Evolutionary conservation across 139 green algal genomes (phyloP), one percentile per base, ranked within the genome.

Genomic region (Asterochloris sp.): DNA sequence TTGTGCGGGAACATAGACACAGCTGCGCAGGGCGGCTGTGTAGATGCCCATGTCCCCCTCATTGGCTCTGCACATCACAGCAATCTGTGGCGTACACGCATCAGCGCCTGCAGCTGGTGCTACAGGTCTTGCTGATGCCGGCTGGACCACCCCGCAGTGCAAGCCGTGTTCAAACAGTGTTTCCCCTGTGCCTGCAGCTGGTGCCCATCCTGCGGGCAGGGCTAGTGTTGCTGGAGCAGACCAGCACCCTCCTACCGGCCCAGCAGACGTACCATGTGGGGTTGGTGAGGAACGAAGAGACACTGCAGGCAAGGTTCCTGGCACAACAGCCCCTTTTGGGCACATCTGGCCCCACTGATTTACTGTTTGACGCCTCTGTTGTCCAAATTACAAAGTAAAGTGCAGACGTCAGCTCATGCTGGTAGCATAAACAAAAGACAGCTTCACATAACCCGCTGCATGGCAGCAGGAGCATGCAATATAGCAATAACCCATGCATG

Each of bases 201-300:
- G 88, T 99, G 17, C 96, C 96, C 73, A 89, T 99, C 60, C 87
- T 99, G 69, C 90, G 96, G 13, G 96, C 96, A 0, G 96, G 96
- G 0, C 87, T 98, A 28, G 88, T 98, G 13, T 85, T 98, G 69
- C 81, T 98, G 62, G 96, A 98, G 89, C 85, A 95, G 68, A 83
- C 92, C 1, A n/a, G 81, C 0, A 92, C 86, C 19, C 86, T 98
- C 61, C 83, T 99, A 47, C 96, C 96, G 0, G 82, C 85, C 28
- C 84, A 79, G 0, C 78, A 95, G 80, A 98, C 94, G 0, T 98
- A 94, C 87, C 96, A 99, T 83, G 88, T 99, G 21, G 96, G 96
- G 11, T 95, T 96, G 47, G 93, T 93, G 21, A 86, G 96, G 4
- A 87, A 98, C 78, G 96, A 98, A 27, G 78, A 90, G 17, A 98